Evolutionary conservation across 768 basidiomycete species (phyloP).

Genomic region (Porpolomopsis calyptriformis): DNA sequence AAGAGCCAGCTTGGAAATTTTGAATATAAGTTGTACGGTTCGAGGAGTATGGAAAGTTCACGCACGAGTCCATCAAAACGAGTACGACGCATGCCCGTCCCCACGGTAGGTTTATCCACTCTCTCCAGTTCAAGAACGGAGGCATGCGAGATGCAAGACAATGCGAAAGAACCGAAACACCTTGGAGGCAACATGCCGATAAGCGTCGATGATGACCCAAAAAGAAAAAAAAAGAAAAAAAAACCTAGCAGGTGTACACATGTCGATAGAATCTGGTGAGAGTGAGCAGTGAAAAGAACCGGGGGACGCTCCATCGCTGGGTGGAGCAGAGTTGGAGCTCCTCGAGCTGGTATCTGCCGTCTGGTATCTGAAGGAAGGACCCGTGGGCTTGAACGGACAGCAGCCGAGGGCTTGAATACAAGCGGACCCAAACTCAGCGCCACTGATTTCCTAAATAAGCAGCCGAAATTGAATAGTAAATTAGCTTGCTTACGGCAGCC

Average conservation of each 20-base stretch:
- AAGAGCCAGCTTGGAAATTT: constrained; percentile 1
- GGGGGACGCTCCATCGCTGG: background rate
- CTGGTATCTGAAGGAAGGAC: no score
- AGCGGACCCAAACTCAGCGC: no score
- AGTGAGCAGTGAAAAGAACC: background rate
- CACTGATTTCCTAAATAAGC: no score
- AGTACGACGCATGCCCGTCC: constrained; percentile 3
- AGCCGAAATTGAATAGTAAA: no score
- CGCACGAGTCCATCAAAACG: constrained; percentile 3
- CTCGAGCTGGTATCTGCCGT: no score
- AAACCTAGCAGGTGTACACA: constrained; percentile 2
- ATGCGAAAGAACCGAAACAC: constrained; percentile 1
- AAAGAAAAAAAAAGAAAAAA: background rate
- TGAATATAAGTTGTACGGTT: background rate
- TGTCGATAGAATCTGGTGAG: constrained; percentile 1
- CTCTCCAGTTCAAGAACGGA: background rate
- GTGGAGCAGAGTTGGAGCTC: no score
- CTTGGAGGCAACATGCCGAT: no score
- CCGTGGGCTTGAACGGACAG: no score
- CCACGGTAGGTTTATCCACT: constrained; percentile 1
- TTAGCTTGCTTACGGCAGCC: no score
- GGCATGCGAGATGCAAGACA: constrained; percentile 1
- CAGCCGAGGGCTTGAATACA: no score
- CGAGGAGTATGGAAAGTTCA: background rate
- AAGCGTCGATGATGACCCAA: background rate